These are phyloP conservation scores for Acephala macrosclerotiorum DNA, from an alignment of 2,329 filamentous ascomycete species.

Conservation along the genomic window DNA sequence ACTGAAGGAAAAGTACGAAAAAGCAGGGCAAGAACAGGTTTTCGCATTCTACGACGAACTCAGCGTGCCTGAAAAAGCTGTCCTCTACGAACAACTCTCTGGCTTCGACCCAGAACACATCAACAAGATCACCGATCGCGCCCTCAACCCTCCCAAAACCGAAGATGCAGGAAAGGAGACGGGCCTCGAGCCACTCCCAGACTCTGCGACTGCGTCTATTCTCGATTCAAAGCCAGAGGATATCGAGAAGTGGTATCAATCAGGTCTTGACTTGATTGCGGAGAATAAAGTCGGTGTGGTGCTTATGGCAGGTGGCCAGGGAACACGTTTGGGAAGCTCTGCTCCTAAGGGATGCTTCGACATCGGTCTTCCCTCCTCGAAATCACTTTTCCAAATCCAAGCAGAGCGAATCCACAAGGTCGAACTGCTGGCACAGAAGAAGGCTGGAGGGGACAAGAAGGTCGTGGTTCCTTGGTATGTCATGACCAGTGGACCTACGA, in stretches of 20 bases:
- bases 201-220: constrained; percentile 85
- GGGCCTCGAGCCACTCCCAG: constrained; percentile 84
- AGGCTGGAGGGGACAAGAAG: constrained; percentile 60
- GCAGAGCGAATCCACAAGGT: constrained; percentile 91
- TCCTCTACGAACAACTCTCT: constrained; percentile 82
- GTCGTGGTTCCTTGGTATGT: constrained; percentile 95
- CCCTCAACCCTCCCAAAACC: constrained; percentile 76
- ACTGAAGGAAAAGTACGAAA: constrained; percentile 75
- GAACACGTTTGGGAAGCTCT: constrained; percentile 91
- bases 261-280: constrained; percentile 69
- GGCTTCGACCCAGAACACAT: constrained; percentile 85
- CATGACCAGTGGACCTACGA: constrained; percentile 97
- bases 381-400: constrained; percentile 97
- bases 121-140: constrained; percentile 84
- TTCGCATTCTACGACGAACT: constrained; percentile 90
- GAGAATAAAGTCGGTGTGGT: constrained; percentile 82
- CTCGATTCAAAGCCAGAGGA: constrained; percentile 85
- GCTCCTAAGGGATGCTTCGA: constrained; percentile 98
- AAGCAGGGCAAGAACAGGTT: constrained; percentile 81
- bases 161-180: constrained; percentile 46
- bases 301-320: constrained; percentile 96
- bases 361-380: constrained; percentile 90
- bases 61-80: constrained; percentile 73
- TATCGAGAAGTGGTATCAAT: constrained; percentile 83
- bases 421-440: constrained; percentile 79